Conservation (phyloP, 2,329 filamentous ascomycete species). For the Shiraia sp. region DNA sequence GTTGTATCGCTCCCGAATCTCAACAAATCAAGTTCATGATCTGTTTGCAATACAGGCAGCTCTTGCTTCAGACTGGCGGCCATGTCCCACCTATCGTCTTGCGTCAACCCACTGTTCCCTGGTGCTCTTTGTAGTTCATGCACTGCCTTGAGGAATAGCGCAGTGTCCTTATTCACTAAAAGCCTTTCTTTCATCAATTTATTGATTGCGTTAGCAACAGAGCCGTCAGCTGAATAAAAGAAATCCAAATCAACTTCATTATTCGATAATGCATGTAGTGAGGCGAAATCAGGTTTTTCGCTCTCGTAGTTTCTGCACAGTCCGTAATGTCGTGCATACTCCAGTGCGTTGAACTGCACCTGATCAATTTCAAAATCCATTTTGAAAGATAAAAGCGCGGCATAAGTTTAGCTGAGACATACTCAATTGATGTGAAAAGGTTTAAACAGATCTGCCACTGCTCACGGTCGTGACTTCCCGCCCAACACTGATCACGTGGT, state of each 20-base stretch:
- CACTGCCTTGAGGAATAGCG: slow-evolving; percentile 29
- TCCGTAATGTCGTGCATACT: slow-evolving; percentile 54
- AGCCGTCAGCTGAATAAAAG: slow-evolving; percentile 17
- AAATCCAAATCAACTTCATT: slow-evolving; percentile 21
- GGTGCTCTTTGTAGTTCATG: slow-evolving; percentile 7
- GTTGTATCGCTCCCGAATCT: slow-evolving; percentile 35
- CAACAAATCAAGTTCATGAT: slow-evolving; percentile 52
- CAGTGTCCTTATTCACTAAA: slow-evolving; percentile 32
- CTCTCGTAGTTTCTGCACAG: slow-evolving; percentile 41
- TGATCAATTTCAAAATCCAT: slow-evolving; percentile 27
- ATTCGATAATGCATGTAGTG: slow-evolving; percentile 11
- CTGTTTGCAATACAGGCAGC: slow-evolving; percentile 50
- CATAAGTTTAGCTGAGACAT: background rate
- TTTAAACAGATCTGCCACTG: background rate
- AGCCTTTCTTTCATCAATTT: slow-evolving; percentile 33
- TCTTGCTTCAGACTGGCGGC: slow-evolving; percentile 48
- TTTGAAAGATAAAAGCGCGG: background rate
- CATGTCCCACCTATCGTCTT: slow-evolving; percentile 17
- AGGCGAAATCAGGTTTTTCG: slow-evolving; percentile 24
- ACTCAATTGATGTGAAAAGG: background rate
- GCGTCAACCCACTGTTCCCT: background rate
- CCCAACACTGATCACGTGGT: slow-evolving; percentile 1
- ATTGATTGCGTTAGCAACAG: slow-evolving; percentile 11
- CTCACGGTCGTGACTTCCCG: slow-evolving; percentile 6
- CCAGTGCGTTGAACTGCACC: slow-evolving; percentile 45